These are phyloP conservation scores for Xylaria bambusicola DNA, from an alignment of 495 filamentous ascomycete species.

Conservation along the genomic window DNA sequence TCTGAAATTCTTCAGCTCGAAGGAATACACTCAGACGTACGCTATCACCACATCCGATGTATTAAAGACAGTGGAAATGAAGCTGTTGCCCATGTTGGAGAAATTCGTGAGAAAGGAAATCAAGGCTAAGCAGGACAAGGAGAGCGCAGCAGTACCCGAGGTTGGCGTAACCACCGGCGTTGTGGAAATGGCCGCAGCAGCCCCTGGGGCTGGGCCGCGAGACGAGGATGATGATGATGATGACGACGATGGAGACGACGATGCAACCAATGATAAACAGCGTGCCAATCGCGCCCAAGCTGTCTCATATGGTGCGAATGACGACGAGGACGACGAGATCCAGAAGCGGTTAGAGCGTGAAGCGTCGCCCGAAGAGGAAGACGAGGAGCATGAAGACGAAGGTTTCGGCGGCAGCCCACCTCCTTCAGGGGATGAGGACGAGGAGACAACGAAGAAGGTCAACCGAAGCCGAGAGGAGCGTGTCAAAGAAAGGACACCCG, in stretches of 20 bases:
- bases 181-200: constrained; percentile 58
- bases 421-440: constrained; percentile 50
- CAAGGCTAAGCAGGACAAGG: constrained; percentile 70
- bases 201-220: constrained; percentile 48
- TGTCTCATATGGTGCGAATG: constrained; percentile 85
- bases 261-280: constrained; percentile 79
- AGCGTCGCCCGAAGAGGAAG: constrained; percentile 54
- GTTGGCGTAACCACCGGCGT: constrained; percentile 76
- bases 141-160: constrained; percentile 71
- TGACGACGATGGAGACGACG: constrained; percentile 77
- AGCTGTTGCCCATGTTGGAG: constrained; percentile 72
- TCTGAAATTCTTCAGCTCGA: constrained; percentile 77
- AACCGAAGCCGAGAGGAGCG: constrained; percentile 61
- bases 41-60: constrained; percentile 79
- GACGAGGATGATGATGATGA: constrained; percentile 69
- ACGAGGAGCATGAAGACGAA: constrained; percentile 56
- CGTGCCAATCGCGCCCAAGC: constrained; percentile 73
- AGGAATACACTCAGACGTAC: constrained; percentile 83
- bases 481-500: constrained; percentile 62
- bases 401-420: constrained; percentile 55
- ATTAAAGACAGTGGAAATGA: constrained; percentile 71
- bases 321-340: constrained; percentile 85
- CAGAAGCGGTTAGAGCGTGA: constrained; percentile 57
- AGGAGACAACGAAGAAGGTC: constrained; percentile 29
- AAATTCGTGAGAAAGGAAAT: constrained; percentile 71